These are phyloP conservation scores for Phytophthora crassamura DNA, from an alignment of 352 stramenopile genomes.

Conservation along the genomic window DNA sequence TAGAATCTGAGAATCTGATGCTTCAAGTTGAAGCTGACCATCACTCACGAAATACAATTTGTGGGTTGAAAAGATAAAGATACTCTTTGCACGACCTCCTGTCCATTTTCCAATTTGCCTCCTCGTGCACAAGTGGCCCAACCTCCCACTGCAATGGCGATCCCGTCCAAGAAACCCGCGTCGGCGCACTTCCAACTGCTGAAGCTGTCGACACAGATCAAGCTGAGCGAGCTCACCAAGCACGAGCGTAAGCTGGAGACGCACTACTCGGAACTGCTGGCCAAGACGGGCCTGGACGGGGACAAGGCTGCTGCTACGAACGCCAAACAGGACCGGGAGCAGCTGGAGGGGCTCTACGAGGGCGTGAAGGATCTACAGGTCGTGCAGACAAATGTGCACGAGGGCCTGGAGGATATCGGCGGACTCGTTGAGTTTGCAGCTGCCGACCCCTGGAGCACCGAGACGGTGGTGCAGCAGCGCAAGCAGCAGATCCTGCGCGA, in stretches of 20 bases:
- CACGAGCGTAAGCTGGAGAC: conserved; percentile 49
- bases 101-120: conserved; percentile 13
- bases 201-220: conserved; percentile 55
- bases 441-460: conserved; percentile 39
- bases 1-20: no score
- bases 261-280: conserved; percentile 45
- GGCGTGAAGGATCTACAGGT: conserved; percentile 56
- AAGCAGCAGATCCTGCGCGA: conserved; percentile 41
- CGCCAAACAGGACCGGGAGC: conserved; percentile 9
- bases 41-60: conserved; percentile 2
- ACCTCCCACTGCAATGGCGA: conserved; percentile 4
- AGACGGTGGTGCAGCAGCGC: conserved; percentile 32
- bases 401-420: conserved; percentile 37
- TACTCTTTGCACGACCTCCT: no score
- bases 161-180: conserved; percentile 15
- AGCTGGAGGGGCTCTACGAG: conserved; percentile 45
- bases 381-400: conserved; percentile 49
- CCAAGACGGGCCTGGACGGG: conserved; percentile 6
- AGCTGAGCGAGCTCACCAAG: conserved; percentile 53
- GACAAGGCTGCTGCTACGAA: not conserved
- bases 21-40: conserved; percentile 4
- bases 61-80: conserved; percentile 16
- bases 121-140: conserved; percentile 1
- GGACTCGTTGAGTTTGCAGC: conserved; percentile 47
- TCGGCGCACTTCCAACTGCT: conserved; percentile 50